Conservation (phyloP, 495 filamentous ascomycete genomes). For the Immersiella caudata region DNA sequence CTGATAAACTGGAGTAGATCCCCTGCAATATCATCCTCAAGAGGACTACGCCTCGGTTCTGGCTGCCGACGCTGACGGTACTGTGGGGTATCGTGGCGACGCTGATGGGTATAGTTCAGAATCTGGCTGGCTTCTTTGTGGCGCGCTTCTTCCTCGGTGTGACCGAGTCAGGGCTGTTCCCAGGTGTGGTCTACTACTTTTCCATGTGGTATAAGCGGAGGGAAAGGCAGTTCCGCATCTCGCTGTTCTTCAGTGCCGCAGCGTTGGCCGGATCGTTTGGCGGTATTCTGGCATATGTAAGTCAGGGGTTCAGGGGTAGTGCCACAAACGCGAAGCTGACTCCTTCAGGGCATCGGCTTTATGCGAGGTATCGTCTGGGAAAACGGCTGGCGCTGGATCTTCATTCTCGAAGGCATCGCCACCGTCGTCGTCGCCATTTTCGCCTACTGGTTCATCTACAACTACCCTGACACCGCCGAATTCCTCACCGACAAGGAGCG, state of each 20-base stretch:
- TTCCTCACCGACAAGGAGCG: conserved; percentile 69
- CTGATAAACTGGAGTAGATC: conserved; percentile 47
- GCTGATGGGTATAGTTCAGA: conserved; percentile 68
- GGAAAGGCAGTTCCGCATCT: conserved; percentile 70
- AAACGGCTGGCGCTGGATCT: conserved; percentile 62
- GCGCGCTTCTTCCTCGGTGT: conserved; percentile 65
- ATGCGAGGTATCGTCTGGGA: conserved; percentile 66
- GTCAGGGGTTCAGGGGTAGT: conserved; percentile 14
- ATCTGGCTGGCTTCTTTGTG: conserved; percentile 64
- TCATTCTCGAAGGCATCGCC: conserved; percentile 63
- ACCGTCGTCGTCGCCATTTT: conserved; percentile 64
- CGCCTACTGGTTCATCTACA: conserved; percentile 72
- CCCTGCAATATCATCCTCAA: conserved; percentile 78
- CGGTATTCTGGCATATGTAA: conserved; percentile 67
- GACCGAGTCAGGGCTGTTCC: conserved; percentile 64
- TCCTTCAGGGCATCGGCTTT: conserved; percentile 50
- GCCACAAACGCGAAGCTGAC: background rate
- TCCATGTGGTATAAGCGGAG: conserved; percentile 82
- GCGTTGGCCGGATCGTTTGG: conserved; percentile 80
- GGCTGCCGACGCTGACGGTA: conserved; percentile 51
- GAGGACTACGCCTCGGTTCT: conserved; percentile 65
- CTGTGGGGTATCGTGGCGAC: conserved; percentile 66
- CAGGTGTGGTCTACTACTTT: conserved; percentile 80
- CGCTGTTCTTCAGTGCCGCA: conserved; percentile 75
- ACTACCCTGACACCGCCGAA: conserved; percentile 69